A percentile compares a stretch with the other conserved stretches of the same genome.
phyloP scores from a whole-genome alignment of 306 rosid species.

The Medicago truncatula region DNA sequence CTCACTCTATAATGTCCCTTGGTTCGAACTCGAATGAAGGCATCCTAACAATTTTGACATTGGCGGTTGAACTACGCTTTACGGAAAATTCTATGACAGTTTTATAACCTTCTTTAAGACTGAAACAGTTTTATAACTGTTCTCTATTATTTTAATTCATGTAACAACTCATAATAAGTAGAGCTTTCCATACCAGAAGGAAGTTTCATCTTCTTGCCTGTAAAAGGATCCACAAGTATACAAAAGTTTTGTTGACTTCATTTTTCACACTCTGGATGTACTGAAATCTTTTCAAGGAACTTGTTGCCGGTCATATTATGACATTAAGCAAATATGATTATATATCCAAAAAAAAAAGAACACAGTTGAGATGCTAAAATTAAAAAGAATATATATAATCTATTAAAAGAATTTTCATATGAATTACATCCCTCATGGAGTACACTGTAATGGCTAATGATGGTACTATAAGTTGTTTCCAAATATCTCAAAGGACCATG shows the following conservation, averaged over 20 bases:
- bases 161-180: neutral
- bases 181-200: neutral
- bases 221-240: neutral
- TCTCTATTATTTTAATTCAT: neutral
- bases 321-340: constrained; percentile 17
- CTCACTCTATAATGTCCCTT: too few relatives aligned
- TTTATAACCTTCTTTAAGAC: neutral
- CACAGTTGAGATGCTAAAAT: constrained; percentile 22
- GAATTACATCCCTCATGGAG: constrained; percentile 41
- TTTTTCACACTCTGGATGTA: neutral
- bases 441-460: constrained; percentile 24
- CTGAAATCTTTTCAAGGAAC: neutral
- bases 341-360: neutral
- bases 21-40: too few relatives aligned
- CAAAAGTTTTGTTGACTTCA: neutral
- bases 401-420: constrained; percentile 45
- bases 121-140: neutral
- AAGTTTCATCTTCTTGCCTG: too few relatives aligned
- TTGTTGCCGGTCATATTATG: neutral
- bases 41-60: too few relatives aligned
- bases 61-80: too few relatives aligned
- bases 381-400: constrained; percentile 35
- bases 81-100: neutral
- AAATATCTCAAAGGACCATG: constrained; percentile 41
- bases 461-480: constrained; percentile 28